These are phyloP conservation scores for Stephanodiscus minutulus DNA, from an alignment of 108 stramenopile species.

Conservation along the genomic window DNA sequence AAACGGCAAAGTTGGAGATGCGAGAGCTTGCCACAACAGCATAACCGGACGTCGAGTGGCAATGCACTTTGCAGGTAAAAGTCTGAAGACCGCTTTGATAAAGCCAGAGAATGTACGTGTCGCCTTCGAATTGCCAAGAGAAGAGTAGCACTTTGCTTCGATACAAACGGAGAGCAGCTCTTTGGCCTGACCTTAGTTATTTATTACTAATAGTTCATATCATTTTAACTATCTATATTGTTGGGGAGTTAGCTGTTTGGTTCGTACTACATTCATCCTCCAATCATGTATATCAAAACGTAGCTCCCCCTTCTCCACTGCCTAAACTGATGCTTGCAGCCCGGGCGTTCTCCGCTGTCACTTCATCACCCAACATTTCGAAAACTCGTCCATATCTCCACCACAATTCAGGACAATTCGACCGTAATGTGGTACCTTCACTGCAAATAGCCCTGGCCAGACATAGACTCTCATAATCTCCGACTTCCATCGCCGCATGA, in stretches of 20 bases:
- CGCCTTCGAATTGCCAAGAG: background rate
- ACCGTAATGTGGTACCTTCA: constrained; percentile 77
- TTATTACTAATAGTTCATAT: too few species aligned
- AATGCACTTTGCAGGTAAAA: background rate
- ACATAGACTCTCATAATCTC: constrained; percentile 70
- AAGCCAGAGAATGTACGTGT: constrained; percentile 1
- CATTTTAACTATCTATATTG: too few species aligned
- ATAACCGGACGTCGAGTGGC: background rate
- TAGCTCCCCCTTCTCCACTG: constrained; percentile 57
- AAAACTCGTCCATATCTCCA: constrained; percentile 78
- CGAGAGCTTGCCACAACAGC: background rate
- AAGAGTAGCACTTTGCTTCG: too few species aligned
- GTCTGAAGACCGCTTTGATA: background rate
- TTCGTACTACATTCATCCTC: background rate
- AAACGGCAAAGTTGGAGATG: constrained; percentile 1
- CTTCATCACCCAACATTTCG: constrained; percentile 77
- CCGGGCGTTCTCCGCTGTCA: constrained; percentile 79
- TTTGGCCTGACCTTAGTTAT: too few species aligned
- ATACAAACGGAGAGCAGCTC: too few species aligned
- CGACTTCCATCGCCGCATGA: constrained; percentile 71
- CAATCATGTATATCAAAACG: constrained; percentile 13
- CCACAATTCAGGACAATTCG: constrained; percentile 86
- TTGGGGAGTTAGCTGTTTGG: too few species aligned
- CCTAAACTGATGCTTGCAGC: constrained; percentile 72
- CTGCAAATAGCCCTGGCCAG: constrained; percentile 78